These are phyloP conservation scores for Taphrina pruni DNA, from an alignment of 1,139 yeast species.

Conservation along the genomic window DNA sequence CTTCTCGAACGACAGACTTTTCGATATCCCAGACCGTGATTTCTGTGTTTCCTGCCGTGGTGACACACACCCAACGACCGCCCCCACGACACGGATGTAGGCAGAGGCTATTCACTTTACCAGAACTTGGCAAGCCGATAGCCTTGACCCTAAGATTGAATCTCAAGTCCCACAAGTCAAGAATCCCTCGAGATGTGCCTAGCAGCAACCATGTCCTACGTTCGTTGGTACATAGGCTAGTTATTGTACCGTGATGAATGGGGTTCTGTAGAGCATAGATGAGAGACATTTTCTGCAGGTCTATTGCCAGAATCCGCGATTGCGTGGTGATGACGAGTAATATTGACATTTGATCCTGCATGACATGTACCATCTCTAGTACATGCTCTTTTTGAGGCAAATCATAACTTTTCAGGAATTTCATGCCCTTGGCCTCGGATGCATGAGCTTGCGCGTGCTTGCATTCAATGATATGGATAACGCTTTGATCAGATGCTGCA, in stretches of 20 bases:
- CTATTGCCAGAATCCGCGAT: slow-evolving; percentile 62
- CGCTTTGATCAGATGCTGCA: slow-evolving; percentile 71
- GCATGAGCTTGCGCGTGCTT: slow-evolving; percentile 51
- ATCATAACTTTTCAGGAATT: slow-evolving; percentile 57
- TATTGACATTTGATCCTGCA: slow-evolving; percentile 47
- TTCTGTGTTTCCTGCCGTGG: slow-evolving; percentile 64
- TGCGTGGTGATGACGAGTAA: slow-evolving; percentile 61
- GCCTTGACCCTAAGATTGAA: slow-evolving; percentile 66
- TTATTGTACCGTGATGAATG: slow-evolving; percentile 67
- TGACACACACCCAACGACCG: slow-evolving; percentile 59
- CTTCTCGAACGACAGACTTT: slow-evolving; percentile 41
- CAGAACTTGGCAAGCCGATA: slow-evolving; percentile 48
- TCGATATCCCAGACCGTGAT: slow-evolving; percentile 80
- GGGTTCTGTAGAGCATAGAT: slow-evolving; percentile 61
- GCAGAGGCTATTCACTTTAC: slow-evolving; percentile 58
- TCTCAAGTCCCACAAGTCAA: slow-evolving; percentile 82
- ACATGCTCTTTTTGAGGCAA: slow-evolving; percentile 56
- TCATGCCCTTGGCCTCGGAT: slow-evolving; percentile 52
- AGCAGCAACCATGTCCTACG: slow-evolving; percentile 66
- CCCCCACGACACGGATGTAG: slow-evolving; percentile 56
- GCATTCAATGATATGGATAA: slow-evolving; percentile 62
- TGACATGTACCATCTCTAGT: slow-evolving; percentile 54
- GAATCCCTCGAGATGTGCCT: slow-evolving; percentile 76
- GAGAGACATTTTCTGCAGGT: slow-evolving; percentile 64
- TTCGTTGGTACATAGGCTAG: slow-evolving; percentile 65